phyloP scores from a whole-genome alignment of 169 alveolate genomes.

The Theileria sp. region DNA sequence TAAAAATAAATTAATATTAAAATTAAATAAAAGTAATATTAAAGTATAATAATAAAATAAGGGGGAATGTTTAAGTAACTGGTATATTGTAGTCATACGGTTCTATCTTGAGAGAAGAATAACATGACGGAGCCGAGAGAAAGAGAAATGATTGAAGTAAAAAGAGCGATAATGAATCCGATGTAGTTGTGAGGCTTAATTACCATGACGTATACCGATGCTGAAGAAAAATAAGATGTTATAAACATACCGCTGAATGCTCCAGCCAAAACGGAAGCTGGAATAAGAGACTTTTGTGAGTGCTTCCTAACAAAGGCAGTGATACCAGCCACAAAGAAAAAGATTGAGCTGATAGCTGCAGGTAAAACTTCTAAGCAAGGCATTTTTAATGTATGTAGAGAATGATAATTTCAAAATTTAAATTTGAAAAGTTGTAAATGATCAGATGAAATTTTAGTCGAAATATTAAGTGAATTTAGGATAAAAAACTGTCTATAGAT shows the following conservation, averaged over 20 bases:
- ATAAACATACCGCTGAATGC: constrained; percentile 39
- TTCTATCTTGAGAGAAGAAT: constrained; percentile 4
- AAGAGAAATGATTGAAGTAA: constrained; percentile 18
- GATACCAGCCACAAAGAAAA: constrained; percentile 32
- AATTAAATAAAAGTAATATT: neutral
- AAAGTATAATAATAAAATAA: neutral
- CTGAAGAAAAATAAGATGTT: constrained; percentile 1
- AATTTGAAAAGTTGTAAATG: neutral
- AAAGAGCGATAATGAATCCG: constrained; percentile 28
- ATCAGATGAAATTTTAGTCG: neutral
- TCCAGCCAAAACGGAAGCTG: constrained; percentile 29
- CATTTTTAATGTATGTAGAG: constrained; percentile 10
- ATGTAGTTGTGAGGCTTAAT: constrained; percentile 21
- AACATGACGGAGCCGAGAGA: constrained; percentile 19
- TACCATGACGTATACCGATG: constrained; percentile 26
- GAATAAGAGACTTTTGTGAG: constrained; percentile 27
- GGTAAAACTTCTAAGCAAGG: constrained; percentile 31
- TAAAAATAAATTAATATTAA: neutral
- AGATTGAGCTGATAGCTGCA: constrained; percentile 32
- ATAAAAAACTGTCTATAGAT: neutral
- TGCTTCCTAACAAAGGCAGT: constrained; percentile 39
- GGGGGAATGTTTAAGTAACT: neutral
- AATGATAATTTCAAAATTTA: neutral
- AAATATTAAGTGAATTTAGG: neutral
- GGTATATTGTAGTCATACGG: constrained; percentile 5